These are phyloP conservation scores for Apiospora koreana DNA, from an alignment of 2,329 filamentous ascomycete genomes.

Conservation along the genomic window DNA sequence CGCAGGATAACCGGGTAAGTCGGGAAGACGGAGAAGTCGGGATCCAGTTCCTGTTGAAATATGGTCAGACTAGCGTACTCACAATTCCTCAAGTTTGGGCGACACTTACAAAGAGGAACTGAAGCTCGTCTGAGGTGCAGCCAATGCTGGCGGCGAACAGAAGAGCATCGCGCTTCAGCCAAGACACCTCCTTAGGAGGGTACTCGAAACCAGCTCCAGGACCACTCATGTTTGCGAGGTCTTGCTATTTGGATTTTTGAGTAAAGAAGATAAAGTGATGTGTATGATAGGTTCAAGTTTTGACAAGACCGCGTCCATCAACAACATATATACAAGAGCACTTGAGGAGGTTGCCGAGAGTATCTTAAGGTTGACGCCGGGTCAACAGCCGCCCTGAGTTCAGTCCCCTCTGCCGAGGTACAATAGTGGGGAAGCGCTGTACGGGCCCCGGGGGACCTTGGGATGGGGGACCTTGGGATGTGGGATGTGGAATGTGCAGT, in stretches of 20 bases:
- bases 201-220: constrained; percentile 77
- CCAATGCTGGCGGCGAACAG: constrained; percentile 92
- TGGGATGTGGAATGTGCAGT: not conserved
- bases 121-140: constrained; percentile 80
- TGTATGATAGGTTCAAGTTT: not conserved
- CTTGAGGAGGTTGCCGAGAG: not conserved
- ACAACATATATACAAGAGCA: not conserved
- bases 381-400: constrained; percentile 11
- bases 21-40: constrained; percentile 83
- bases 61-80: not conserved
- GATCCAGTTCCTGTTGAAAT: constrained; percentile 80
- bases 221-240: constrained; percentile 39
- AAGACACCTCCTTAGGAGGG: constrained; percentile 73
- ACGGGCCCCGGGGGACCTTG: not conserved
- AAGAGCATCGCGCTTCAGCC: constrained; percentile 84
- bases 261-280: not conserved
- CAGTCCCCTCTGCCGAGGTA: constrained; percentile 17
- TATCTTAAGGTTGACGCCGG: constrained; percentile 3
- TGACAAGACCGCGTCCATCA: not conserved
- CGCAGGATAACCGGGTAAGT: constrained; percentile 83
- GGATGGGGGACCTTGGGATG: not conserved
- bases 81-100: not conserved
- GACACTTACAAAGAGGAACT: constrained; percentile 76
- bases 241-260: not conserved
- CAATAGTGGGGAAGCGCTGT: constrained; percentile 15